These are phyloP conservation scores for Fusarium irregulare DNA, from an alignment of 2,329 filamentous ascomycete genomes.

Conservation along the genomic window DNA sequence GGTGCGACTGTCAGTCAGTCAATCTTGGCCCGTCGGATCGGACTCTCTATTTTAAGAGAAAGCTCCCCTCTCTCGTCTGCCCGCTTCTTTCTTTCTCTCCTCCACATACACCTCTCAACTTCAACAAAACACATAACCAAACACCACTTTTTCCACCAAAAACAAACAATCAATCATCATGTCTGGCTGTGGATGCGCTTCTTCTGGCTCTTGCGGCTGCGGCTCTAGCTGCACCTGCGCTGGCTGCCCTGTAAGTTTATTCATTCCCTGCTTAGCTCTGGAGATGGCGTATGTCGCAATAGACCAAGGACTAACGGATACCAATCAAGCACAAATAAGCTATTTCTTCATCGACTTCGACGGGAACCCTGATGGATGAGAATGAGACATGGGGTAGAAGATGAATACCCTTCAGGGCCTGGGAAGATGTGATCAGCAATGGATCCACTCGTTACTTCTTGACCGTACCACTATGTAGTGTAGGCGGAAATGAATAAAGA, in stretches of 20 bases:
- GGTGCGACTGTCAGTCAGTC: background rate
- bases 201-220: conserved; percentile 56
- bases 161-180: conserved; percentile 49
- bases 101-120: conserved; percentile 16
- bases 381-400: conserved; percentile 11
- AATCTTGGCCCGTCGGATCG: conserved; percentile 2
- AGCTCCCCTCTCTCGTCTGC: conserved; percentile 26
- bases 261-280: conserved; percentile 10
- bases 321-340: conserved; percentile 49
- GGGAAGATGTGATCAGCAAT: conserved; percentile 25
- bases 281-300: conserved; percentile 18
- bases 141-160: conserved; percentile 1
- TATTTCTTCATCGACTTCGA: conserved; percentile 18
- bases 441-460: conserved; percentile 41
- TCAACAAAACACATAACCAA: conserved; percentile 15
- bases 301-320: conserved; percentile 25
- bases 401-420: background rate
- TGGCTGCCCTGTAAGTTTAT: conserved; percentile 56
- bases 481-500: conserved; percentile 13
- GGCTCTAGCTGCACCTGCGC: conserved; percentile 56
- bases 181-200: conserved; percentile 57
- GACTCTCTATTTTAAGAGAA: conserved; percentile 27
- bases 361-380: conserved; percentile 44
- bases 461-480: conserved; percentile 8
- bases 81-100: conserved; percentile 18